A percentile compares a stretch with the other conserved stretches of the same genome.
Conservation (phyloP, 805 yeast genomes). For the Cyberlindnera veronae region DNA sequence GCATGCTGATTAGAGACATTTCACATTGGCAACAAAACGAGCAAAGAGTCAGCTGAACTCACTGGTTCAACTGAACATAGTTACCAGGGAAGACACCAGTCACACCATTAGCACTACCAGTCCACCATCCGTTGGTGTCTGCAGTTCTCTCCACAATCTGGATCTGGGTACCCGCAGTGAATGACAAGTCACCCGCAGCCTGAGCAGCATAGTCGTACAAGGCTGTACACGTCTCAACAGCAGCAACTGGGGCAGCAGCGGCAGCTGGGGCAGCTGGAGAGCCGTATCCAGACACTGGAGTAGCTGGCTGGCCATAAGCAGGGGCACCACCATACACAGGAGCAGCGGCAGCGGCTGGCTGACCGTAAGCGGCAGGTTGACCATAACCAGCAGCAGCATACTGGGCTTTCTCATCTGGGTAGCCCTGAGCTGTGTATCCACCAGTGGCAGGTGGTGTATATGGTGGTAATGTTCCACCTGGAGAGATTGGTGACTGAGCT, state of each 20-base stretch:
- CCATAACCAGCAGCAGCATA: slow-evolving; percentile 29
- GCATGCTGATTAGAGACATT: no score
- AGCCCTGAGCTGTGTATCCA: slow-evolving; percentile 32
- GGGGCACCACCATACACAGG: slow-evolving; percentile 22
- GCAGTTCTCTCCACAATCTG: slow-evolving; percentile 77
- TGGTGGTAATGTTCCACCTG: slow-evolving; percentile 34
- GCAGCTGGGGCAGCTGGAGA: slow-evolving; percentile 29
- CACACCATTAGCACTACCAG: slow-evolving; percentile 79
- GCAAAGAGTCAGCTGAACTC: no score
- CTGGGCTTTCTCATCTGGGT: slow-evolving; percentile 31
- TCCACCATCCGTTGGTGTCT: slow-evolving; percentile 97
- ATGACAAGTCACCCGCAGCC: slow-evolving; percentile 85
- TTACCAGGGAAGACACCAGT: slow-evolving; percentile 96
- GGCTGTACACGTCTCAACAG: slow-evolving; percentile 73
- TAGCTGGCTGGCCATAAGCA: slow-evolving; percentile 28
- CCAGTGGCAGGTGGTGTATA: slow-evolving; percentile 33
- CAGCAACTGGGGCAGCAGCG: slow-evolving; percentile 31
- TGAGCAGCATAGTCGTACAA: slow-evolving; percentile 89
- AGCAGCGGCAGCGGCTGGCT: no score
- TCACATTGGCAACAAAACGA: no score
- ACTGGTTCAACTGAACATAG: slow-evolving; percentile 70
- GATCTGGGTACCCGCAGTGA: slow-evolving; percentile 84
- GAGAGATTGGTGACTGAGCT: slow-evolving; percentile 29
- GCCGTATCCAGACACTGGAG: slow-evolving; percentile 9
- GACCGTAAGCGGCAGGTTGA: slow-evolving; percentile 25